Evolutionary conservation across 345 rosid species (phyloP).

Genomic region (Acer saccharum): DNA sequence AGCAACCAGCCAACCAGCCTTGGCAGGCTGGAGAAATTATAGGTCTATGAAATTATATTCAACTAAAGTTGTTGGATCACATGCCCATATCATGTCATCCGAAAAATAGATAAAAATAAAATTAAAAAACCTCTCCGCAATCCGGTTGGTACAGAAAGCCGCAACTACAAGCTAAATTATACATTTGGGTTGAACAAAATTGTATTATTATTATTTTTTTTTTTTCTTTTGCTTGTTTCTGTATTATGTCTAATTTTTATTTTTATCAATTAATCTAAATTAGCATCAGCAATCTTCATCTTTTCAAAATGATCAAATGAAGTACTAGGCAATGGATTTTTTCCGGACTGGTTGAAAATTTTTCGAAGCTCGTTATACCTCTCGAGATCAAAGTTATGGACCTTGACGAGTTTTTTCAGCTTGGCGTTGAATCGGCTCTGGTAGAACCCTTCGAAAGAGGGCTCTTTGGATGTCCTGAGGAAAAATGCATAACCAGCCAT

Average conservation of each 20-base stretch:
- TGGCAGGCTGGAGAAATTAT: too few relatives aligned
- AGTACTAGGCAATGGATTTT: neutral
- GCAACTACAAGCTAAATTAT: slow-evolving; percentile 17
- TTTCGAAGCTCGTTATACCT: slow-evolving; percentile 64
- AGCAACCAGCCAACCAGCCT: too few relatives aligned
- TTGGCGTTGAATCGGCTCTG: slow-evolving; percentile 66
- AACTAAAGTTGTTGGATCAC: neutral
- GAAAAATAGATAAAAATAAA: neutral
- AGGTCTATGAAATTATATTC: too few relatives aligned
- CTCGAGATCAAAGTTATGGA: slow-evolving; percentile 48
- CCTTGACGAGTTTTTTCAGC: slow-evolving; percentile 58
- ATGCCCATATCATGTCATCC: neutral
- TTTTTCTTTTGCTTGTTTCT: neutral
- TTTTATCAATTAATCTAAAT: neutral
- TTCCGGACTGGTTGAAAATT: slow-evolving; percentile 29
- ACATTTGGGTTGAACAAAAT: slow-evolving; percentile 17
- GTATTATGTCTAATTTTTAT: neutral
- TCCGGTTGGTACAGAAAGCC: slow-evolving; percentile 26
- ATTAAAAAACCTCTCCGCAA: slow-evolving; percentile 5
- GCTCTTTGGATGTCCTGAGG: slow-evolving; percentile 82
- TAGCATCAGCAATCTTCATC: neutral
- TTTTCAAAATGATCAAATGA: slow-evolving; percentile 19
- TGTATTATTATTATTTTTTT: neutral
- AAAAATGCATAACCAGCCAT: slow-evolving; percentile 80
- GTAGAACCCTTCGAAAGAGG: slow-evolving; percentile 87